Conservation (phyloP, 108 stramenopile species). For the Skeletonema marinoi region DNA sequence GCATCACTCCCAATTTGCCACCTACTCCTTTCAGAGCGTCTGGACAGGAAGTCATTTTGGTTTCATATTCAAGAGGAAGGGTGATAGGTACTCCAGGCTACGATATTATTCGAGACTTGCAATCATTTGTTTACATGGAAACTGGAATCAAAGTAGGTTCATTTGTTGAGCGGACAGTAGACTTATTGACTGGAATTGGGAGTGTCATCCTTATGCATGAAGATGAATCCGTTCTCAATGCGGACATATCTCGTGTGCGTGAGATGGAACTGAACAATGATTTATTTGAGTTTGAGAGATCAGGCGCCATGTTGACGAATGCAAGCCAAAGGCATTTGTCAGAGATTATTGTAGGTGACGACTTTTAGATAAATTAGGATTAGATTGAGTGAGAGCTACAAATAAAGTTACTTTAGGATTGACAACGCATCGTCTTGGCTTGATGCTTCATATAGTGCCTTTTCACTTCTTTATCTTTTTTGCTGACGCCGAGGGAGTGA, state of each 20-base stretch:
- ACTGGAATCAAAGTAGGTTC: constrained; percentile 77
- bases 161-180: constrained; percentile 78
- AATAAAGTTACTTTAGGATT: background rate
- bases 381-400: too few relatives aligned
- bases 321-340: constrained; percentile 6
- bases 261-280: constrained; percentile 62
- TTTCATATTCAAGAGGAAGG: constrained; percentile 69
- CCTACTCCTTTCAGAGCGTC: constrained; percentile 81
- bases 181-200: constrained; percentile 83
- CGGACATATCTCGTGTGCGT: constrained; percentile 42
- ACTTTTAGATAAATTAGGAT: background rate
- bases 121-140: constrained; percentile 83
- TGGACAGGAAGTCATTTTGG: constrained; percentile 88
- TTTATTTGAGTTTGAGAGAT: constrained; percentile 55
- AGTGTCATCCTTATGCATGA: constrained; percentile 83
- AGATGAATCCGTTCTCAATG: constrained; percentile 59
- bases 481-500: background rate
- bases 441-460: too few relatives aligned
- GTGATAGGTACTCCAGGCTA: constrained; percentile 82
- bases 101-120: constrained; percentile 73
- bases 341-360: background rate
- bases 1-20: constrained; percentile 60
- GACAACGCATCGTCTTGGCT: background rate
- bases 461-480: background rate
- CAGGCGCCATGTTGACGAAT: constrained; percentile 6